Evolutionary conservation across 257 asterid genomes (phyloP).

Genomic region (Linderniella brevidens): DNA sequence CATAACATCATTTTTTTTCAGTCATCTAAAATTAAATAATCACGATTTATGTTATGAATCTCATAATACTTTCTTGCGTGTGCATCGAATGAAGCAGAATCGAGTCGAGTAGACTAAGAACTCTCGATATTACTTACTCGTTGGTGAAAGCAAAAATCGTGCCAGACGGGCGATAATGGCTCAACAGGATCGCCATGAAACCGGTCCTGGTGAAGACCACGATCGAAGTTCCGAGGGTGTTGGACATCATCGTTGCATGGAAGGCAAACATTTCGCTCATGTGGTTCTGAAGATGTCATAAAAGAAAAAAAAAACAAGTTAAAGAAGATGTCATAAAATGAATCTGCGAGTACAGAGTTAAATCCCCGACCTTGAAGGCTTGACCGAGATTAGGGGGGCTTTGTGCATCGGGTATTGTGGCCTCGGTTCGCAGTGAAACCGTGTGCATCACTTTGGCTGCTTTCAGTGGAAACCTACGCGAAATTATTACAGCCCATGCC

Average conservation of each 20-base stretch:
- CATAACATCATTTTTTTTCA: too few species aligned
- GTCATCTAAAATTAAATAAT: too few species aligned
- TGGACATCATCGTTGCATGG: conserved; percentile 97
- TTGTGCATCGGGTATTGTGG: conserved; percentile 57
- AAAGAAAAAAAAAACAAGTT: conserved; percentile 3
- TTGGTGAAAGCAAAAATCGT: conserved; percentile 92
- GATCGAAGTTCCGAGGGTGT: conserved; percentile 83
- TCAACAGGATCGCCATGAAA: conserved; percentile 83
- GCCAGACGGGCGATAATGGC: conserved; percentile 95
- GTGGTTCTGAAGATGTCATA: conserved; percentile 55
- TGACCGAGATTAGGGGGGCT: conserved; percentile 68
- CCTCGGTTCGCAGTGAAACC: conserved; percentile 84
- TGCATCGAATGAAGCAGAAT: too few species aligned
- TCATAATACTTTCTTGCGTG: too few species aligned
- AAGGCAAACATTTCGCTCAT: conserved; percentile 98
- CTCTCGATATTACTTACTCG: conserved; percentile 47
- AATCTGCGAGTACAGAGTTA: too few species aligned
- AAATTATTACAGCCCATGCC: conserved; percentile 1
- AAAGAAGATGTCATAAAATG: background rate
- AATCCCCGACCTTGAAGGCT: conserved; percentile 63
- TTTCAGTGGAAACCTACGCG: conserved; percentile 59
- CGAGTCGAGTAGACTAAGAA: too few species aligned
- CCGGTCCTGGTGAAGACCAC: conserved; percentile 93
- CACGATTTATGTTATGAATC: too few species aligned
- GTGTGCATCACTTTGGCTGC: conserved; percentile 97